Evolutionary conservation across 2,329 filamentous ascomycete genomes (phyloP), one percentile per base, ranked within the genome.

Genomic region (Clarireedia paspali): DNA sequence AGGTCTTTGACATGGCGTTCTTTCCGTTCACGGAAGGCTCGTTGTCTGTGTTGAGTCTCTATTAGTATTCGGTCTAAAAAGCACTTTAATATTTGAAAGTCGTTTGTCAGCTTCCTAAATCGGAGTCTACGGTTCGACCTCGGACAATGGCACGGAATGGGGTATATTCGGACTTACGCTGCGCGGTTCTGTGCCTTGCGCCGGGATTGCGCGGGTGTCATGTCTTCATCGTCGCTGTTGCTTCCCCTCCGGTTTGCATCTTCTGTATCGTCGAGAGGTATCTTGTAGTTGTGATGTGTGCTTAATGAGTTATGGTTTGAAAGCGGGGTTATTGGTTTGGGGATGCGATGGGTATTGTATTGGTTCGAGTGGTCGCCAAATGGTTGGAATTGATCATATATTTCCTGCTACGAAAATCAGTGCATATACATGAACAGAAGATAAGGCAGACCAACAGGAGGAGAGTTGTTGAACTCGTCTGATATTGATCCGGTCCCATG

Each of bases 1-100:
- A 97, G 84, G 59, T 97, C 91, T 70, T 91, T 91, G 60, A 97
- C 91, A 67, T 95, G 91, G 57, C 85, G 87, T 71, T 97, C 92
- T 72, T 97, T 97, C 64, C 92, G 87, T 72, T 97, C 92, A 59
- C 92, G 89, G 71, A 97, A 97, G 34, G 94, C 92, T 65, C 92
- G 87, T 78, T 97, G 94, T 48, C 92, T 96, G 55, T 15, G 7
- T 27, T 27, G n/a, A 39, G 3, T 39, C 5, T 15, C 20, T 30
- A 17, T 49, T 40, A 49, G 45, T 24, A 49, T 20, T n/a, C 39
- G n/a, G 4, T 42, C 39, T n/a, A 7, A 14, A 17, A 27, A 49
- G 24, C 6, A 23, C 9, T 24, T 4, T 15, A 7, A 14, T 9
- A 42, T 34, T 46, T 45, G 39, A 47, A 26, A 53, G 12, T 30